These are phyloP conservation scores for Bruguiera parviflora DNA, from an alignment of 345 rosid genomes.

Conservation along the genomic window DNA sequence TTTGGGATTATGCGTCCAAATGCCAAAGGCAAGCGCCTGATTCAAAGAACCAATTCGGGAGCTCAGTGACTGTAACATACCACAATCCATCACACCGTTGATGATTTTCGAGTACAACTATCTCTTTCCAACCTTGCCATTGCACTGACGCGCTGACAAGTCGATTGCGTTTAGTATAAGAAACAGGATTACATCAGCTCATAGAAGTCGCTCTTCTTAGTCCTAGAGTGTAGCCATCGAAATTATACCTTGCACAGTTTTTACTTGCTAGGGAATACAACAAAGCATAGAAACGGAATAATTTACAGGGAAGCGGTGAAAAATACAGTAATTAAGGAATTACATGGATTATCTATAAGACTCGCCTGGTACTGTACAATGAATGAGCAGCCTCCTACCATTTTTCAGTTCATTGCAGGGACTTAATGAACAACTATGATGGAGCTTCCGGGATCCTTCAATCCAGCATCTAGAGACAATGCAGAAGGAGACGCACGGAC, in stretches of 20 bases:
- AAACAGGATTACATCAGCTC: no score
- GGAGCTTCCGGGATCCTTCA: conserved; percentile 9
- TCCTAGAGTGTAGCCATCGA: conserved; percentile 5
- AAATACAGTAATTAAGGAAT: conserved; percentile 3
- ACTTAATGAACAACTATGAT: conserved; percentile 13
- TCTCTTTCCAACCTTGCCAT: no score
- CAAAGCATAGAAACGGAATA: conserved; percentile 4
- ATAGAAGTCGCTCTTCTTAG: no score
- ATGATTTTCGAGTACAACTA: no score
- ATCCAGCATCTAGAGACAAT: not conserved
- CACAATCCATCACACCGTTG: no score
- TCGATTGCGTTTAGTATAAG: no score
- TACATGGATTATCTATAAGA: conserved; percentile 7
- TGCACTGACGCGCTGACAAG: no score
- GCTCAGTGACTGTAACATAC: no score
- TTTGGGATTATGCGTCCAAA: no score
- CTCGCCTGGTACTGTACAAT: conserved; percentile 28
- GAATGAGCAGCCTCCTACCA: conserved; percentile 12
- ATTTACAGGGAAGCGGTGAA: conserved; percentile 30
- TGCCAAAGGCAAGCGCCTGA: no score
- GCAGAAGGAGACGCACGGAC: conserved; percentile 1
- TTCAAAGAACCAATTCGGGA: no score
- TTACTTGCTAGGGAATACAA: conserved; percentile 1
- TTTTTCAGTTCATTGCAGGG: conserved; percentile 9
- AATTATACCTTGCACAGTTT: conserved; percentile 16